phyloP scores from a whole-genome alignment of 768 basidiomycete genomes.

The Pleurotus giganteus region DNA sequence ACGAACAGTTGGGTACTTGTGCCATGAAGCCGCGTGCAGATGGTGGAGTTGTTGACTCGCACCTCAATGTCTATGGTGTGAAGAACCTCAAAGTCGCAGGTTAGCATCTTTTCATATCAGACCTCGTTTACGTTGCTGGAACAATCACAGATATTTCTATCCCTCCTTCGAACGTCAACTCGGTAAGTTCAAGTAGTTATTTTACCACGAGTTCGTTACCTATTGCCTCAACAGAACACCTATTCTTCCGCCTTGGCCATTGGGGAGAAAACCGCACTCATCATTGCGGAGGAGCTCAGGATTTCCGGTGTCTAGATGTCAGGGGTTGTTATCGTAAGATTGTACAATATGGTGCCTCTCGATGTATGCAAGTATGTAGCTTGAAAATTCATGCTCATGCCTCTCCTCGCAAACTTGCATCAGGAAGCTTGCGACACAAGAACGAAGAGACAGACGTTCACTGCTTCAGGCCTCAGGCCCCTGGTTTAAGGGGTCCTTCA shows the following conservation, averaged over 20 bases:
- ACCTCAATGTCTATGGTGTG: slow-evolving; percentile 44
- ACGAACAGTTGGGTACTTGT: slow-evolving; percentile 42
- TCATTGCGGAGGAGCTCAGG: slow-evolving; percentile 39
- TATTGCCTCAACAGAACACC: slow-evolving; percentile 14
- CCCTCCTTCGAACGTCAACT: slow-evolving; percentile 33
- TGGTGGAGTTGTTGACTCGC: slow-evolving; percentile 43
- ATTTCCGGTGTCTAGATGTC: slow-evolving; percentile 4
- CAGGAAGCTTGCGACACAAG: too few species aligned
- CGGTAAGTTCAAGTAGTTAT: slow-evolving; percentile 18
- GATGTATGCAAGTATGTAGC: too few species aligned
- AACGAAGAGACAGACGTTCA: too few species aligned
- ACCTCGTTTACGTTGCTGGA: too few species aligned
- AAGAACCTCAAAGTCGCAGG: slow-evolving; percentile 40
- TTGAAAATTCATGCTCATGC: too few species aligned
- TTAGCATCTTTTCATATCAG: neutral
- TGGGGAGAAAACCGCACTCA: slow-evolving; percentile 43
- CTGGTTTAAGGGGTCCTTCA: too few species aligned
- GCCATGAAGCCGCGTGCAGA: slow-evolving; percentile 44
- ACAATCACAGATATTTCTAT: slow-evolving; percentile 30
- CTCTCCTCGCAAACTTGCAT: too few species aligned
- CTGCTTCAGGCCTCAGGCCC: too few species aligned
- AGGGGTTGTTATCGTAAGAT: neutral
- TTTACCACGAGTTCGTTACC: neutral
- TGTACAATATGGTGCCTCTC: too few species aligned
- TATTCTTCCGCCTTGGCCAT: slow-evolving; percentile 21